These are phyloP conservation scores for Auricularia sp. DNA, from an alignment of 768 basidiomycete species.

Conservation along the genomic window DNA sequence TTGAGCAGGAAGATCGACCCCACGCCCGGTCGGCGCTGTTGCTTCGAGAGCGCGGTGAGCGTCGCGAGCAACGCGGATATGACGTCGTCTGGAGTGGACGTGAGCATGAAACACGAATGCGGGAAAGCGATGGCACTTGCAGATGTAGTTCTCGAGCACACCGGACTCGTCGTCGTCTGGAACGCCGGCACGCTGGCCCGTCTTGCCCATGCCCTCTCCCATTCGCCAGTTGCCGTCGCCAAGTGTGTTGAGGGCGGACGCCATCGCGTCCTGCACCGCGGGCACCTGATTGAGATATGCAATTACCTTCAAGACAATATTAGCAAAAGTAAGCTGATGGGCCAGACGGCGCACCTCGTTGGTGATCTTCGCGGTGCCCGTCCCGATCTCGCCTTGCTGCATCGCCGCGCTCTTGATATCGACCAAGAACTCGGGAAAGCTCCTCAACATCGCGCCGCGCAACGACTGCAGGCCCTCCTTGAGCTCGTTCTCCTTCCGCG, in stretches of 20 bases:
- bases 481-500: slow-evolving; percentile 50
- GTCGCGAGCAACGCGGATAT: slow-evolving; percentile 53
- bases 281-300: slow-evolving; percentile 62
- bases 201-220: slow-evolving; percentile 67
- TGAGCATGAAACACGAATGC: not conserved
- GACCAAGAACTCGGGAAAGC: slow-evolving; percentile 76
- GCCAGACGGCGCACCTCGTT: slow-evolving; percentile 28
- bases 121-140: slow-evolving; percentile 30
- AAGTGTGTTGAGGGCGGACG: slow-evolving; percentile 53
- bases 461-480: slow-evolving; percentile 56
- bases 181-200: slow-evolving; percentile 35
- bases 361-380: slow-evolving; percentile 45
- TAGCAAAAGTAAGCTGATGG: not conserved
- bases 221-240: slow-evolving; percentile 91
- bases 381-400: slow-evolving; percentile 39
- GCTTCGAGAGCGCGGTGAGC: slow-evolving; percentile 51
- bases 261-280: slow-evolving; percentile 57
- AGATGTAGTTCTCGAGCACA: slow-evolving; percentile 65
- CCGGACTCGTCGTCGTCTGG: slow-evolving; percentile 37
- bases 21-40: slow-evolving; percentile 44
- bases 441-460: slow-evolving; percentile 61
- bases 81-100: slow-evolving; percentile 50
- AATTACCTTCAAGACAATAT: slow-evolving; percentile 38
- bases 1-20: slow-evolving; percentile 73
- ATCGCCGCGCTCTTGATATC: slow-evolving; percentile 61